Evolutionary conservation across 2,329 filamentous ascomycete genomes (phyloP).

Genomic region (Apiospora kogelbergensis): DNA sequence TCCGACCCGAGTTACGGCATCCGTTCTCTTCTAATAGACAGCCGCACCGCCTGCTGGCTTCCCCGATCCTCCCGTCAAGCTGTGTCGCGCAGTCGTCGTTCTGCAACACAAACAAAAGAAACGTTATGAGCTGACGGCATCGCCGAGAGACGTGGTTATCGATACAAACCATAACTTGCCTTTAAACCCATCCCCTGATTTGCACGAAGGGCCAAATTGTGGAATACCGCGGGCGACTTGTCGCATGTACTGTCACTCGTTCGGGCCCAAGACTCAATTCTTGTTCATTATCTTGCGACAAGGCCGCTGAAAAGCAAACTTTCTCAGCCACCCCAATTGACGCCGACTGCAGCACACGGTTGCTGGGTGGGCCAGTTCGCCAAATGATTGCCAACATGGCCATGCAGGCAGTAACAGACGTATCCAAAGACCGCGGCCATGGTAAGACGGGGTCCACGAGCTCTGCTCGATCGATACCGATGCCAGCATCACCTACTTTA

Average conservation of each 20-base stretch:
- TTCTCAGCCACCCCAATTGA: not conserved
- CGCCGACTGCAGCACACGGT: not conserved
- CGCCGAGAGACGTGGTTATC: not conserved
- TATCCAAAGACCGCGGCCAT: not conserved
- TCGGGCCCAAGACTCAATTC: not conserved
- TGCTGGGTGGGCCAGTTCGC: not conserved
- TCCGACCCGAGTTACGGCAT: not conserved
- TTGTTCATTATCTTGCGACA: not conserved
- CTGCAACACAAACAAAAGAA: not conserved
- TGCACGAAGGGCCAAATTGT: not conserved
- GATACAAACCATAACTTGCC: not conserved
- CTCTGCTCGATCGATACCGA: constrained; percentile 18
- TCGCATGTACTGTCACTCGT: not conserved
- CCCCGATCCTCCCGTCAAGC: not conserved
- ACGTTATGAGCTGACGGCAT: not conserved
- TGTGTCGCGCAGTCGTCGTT: not conserved
- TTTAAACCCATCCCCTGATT: not conserved
- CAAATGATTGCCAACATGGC: constrained; percentile 6
- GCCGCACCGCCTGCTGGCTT: not conserved
- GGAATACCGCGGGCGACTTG: not conserved
- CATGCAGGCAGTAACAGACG: not conserved
- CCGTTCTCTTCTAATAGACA: not conserved
- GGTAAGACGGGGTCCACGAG: not conserved
- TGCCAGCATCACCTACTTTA: constrained; percentile 77
- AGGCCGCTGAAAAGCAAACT: not conserved